These are phyloP conservation scores for Oryza australiensis DNA, from an alignment of 176 grass and related monocot species.

Conservation along the genomic window DNA sequence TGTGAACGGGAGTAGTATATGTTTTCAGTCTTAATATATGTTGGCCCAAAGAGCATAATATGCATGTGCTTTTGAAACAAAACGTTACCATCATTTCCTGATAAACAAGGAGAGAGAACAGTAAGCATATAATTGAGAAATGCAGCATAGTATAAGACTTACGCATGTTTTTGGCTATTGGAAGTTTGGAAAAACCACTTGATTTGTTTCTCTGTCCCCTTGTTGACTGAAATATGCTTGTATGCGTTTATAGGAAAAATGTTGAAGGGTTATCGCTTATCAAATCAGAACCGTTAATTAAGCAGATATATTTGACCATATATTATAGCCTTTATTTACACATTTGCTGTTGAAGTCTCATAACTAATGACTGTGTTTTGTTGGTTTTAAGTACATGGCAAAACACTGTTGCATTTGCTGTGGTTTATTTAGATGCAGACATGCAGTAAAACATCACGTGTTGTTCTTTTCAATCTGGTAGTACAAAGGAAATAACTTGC, in stretches of 20 bases:
- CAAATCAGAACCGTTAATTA: not conserved
- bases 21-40: not conserved
- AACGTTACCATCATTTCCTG: not conserved
- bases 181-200: conserved; percentile 1
- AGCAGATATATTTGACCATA: not conserved
- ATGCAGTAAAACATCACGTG: too few species aligned
- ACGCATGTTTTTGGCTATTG: not conserved
- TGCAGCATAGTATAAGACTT: not conserved
- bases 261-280: too few species aligned
- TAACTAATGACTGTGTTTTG: not conserved
- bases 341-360: not conserved
- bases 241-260: too few species aligned
- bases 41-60: not conserved
- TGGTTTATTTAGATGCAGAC: too few species aligned
- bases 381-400: not conserved
- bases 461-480: too few species aligned
- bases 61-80: not conserved
- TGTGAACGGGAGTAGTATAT: too few species aligned
- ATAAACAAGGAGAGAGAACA: not conserved
- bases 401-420: too few species aligned
- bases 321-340: not conserved
- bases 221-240: not conserved
- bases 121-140: not conserved
- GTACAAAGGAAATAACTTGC: too few species aligned
- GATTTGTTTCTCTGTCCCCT: not conserved